phyloP scores from a whole-genome alignment of 177 flowering plant species.

The Tripterygium wilfordii region DNA sequence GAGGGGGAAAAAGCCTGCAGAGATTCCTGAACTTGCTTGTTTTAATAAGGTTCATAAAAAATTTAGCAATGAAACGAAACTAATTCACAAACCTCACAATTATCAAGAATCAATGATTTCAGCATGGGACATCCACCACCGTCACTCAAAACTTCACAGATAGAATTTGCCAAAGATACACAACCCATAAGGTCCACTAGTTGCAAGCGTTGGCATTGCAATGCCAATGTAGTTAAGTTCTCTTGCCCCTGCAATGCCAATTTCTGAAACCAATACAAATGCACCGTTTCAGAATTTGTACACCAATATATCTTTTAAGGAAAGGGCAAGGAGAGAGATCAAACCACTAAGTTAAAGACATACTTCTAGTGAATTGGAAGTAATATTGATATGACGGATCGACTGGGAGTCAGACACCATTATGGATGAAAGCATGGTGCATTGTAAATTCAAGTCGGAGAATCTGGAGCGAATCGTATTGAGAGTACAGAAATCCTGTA shows the following conservation, averaged over 20 bases:
- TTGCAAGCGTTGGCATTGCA: conserved; percentile 72
- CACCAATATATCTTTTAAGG: background rate
- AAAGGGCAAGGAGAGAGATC: background rate
- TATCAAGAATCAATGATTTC: conserved; percentile 73
- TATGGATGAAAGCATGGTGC: conserved; percentile 60
- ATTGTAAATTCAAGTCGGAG: conserved; percentile 62
- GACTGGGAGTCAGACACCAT: conserved; percentile 78
- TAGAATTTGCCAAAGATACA: conserved; percentile 72
- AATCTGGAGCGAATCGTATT: conserved; percentile 49
- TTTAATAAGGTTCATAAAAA: background rate
- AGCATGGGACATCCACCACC: conserved; percentile 94
- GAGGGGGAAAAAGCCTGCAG: too few relatives aligned
- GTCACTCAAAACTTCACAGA: conserved; percentile 83
- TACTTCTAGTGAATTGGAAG: conserved; percentile 73
- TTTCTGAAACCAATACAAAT: conserved; percentile 52
- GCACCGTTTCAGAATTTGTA: background rate
- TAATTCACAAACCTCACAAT: conserved; percentile 69
- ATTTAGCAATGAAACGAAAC: background rate
- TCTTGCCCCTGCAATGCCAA: conserved; percentile 84
- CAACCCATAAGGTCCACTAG: conserved; percentile 94
- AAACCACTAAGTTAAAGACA: conserved; percentile 8
- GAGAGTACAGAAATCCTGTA: too few relatives aligned
- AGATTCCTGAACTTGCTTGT: too few relatives aligned
- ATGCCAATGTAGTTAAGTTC: conserved; percentile 57
- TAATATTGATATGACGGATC: conserved; percentile 61